Conservation (phyloP, 2,329 filamentous ascomycete species). For the Stenocarpella maydis region DNA sequence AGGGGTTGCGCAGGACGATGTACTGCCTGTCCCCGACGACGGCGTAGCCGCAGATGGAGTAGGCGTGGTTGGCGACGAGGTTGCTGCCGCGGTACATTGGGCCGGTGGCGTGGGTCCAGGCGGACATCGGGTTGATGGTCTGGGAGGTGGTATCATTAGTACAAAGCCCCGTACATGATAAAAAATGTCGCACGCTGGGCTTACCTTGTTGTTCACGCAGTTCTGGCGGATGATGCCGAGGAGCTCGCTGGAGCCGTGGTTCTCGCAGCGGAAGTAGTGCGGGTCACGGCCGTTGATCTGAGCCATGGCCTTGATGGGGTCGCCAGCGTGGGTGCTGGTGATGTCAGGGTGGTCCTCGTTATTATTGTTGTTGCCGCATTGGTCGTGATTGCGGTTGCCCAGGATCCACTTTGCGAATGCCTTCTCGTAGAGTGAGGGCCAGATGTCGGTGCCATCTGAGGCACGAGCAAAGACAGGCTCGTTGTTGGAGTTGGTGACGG, state of each 20-base stretch:
- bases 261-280: slow-evolving; percentile 30
- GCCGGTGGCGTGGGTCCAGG: slow-evolving; percentile 51
- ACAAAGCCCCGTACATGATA: too few species aligned
- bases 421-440: slow-evolving; percentile 57
- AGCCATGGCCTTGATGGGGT: slow-evolving; percentile 55
- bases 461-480: slow-evolving; percentile 53
- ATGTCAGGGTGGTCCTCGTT: slow-evolving; percentile 49
- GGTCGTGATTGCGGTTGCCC: slow-evolving; percentile 33
- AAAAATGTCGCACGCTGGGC: background rate
- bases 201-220: slow-evolving; percentile 47
- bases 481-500: slow-evolving; percentile 54
- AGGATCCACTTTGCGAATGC: slow-evolving; percentile 56
- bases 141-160: slow-evolving; percentile 36
- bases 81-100: slow-evolving; percentile 50
- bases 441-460: slow-evolving; percentile 51
- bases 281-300: slow-evolving; percentile 45
- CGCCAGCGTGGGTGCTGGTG: slow-evolving; percentile 50
- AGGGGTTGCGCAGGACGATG: slow-evolving; percentile 52
- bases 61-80: slow-evolving; percentile 55
- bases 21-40: slow-evolving; percentile 31
- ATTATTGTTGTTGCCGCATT: slow-evolving; percentile 29
- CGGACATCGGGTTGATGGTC: slow-evolving; percentile 53
- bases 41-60: slow-evolving; percentile 53
- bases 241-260: slow-evolving; percentile 41
- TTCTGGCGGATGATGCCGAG: slow-evolving; percentile 49